Conservation (phyloP, 805 yeast genomes). For the Kuraishia cidri region DNA sequence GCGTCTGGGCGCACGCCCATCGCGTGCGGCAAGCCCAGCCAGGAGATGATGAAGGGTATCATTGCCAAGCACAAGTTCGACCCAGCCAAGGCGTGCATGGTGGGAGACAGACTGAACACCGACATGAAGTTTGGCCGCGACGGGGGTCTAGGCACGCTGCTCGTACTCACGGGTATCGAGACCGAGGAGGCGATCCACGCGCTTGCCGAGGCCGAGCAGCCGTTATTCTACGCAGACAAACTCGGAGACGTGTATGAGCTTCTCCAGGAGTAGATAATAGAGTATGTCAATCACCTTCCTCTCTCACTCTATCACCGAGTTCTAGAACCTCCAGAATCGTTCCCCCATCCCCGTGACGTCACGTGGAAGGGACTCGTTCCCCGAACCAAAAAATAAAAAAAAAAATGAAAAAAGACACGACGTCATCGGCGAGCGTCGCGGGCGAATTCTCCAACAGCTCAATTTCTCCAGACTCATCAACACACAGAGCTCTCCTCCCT, state of each 20-base stretch:
- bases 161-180: constrained; percentile 91
- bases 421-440: too few species aligned
- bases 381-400: background rate
- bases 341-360: too few species aligned
- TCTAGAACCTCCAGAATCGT: too few species aligned
- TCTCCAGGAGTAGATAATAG: constrained; percentile 1
- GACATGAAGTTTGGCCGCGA: constrained; percentile 88
- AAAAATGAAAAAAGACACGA: too few species aligned
- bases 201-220: constrained; percentile 32
- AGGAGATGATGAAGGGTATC: constrained; percentile 85
- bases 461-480: too few species aligned
- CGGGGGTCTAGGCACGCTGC: constrained; percentile 79
- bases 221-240: constrained; percentile 60
- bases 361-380: background rate
- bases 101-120: constrained; percentile 92
- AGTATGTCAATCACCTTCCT: too few species aligned
- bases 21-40: constrained; percentile 89
- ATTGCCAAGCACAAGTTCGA: constrained; percentile 53
- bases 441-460: too few species aligned
- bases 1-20: constrained; percentile 80
- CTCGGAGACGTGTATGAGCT: constrained; percentile 72
- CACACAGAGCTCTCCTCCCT: too few species aligned
- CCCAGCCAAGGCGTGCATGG: constrained; percentile 67
- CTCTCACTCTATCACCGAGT: too few species aligned
- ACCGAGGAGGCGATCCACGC: constrained; percentile 51